Evolutionary conservation across 495 filamentous ascomycete genomes (phyloP).

Genomic region (Penicillium macrosclerotiorum): DNA sequence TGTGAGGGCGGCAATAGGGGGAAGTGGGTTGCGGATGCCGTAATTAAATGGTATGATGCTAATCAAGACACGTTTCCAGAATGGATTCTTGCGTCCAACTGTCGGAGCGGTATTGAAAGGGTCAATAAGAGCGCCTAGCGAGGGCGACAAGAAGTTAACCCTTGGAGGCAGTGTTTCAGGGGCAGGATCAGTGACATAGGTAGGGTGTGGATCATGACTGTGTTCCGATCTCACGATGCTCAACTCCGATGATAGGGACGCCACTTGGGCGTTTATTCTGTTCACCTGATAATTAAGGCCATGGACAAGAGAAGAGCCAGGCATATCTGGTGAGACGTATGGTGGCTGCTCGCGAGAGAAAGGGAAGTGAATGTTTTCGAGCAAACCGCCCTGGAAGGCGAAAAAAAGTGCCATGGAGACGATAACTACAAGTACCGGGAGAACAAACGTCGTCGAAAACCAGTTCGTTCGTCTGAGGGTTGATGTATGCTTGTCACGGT

Average conservation of each 20-base stretch:
- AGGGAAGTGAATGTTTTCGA: conserved; percentile 10
- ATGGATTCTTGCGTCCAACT: conserved; percentile 6
- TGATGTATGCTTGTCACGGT: background rate
- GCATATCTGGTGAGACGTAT: conserved; percentile 18
- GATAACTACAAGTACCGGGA: too few species aligned
- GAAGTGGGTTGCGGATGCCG: conserved; percentile 11
- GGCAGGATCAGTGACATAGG: conserved; percentile 7
- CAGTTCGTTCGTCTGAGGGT: background rate
- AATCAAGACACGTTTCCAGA: background rate
- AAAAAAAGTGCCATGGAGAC: too few species aligned
- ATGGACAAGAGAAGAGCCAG: conserved; percentile 23
- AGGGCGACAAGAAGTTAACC: conserved; percentile 38
- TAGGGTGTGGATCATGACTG: conserved; percentile 17
- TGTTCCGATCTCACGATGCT: conserved; percentile 23
- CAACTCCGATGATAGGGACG: conserved; percentile 37
- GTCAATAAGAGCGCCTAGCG: conserved; percentile 36
- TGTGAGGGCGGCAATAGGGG: conserved; percentile 31
- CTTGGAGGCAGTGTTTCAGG: conserved; percentile 13
- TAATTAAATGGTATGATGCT: background rate
- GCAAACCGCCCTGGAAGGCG: conserved; percentile 1
- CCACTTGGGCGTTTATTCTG: conserved; percentile 32
- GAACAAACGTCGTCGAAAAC: too few species aligned
- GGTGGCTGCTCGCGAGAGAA: conserved; percentile 4
- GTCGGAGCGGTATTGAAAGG: conserved; percentile 35
- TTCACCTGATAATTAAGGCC: conserved; percentile 32